Evolutionary conservation across 306 rosid species (phyloP).

Genomic region (Astragalus membranaceus): DNA sequence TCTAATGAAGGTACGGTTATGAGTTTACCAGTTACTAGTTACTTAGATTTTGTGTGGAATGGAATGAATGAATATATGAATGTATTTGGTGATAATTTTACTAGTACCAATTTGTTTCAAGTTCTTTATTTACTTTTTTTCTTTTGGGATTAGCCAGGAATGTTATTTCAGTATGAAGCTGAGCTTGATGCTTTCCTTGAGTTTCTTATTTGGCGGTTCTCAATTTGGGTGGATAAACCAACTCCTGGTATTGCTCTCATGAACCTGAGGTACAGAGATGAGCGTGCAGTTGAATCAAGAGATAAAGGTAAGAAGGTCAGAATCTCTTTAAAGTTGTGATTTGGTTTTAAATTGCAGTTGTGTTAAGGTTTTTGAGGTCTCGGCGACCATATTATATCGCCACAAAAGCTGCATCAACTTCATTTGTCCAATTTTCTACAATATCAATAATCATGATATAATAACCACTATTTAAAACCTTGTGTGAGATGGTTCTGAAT

Average conservation of each 20-base stretch:
- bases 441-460: too few relatives aligned
- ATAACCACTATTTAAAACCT: not conserved
- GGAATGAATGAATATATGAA: too few relatives aligned
- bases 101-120: conserved; percentile 10
- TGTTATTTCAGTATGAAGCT: conserved; percentile 98
- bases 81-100: not conserved
- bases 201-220: conserved; percentile 96
- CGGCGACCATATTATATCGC: too few relatives aligned
- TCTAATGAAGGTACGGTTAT: conserved; percentile 73
- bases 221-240: conserved; percentile 97
- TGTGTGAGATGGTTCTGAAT: too few relatives aligned
- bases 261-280: conserved; percentile 95
- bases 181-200: conserved; percentile 80
- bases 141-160: conserved; percentile 94
- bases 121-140: conserved; percentile 25
- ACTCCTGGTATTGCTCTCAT: conserved; percentile 94
- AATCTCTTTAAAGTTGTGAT: conserved; percentile 20
- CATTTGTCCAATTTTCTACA: too few relatives aligned
- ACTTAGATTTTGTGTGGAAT: not conserved
- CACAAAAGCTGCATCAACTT: too few relatives aligned
- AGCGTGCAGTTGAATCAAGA: conserved; percentile 66
- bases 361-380: too few relatives aligned
- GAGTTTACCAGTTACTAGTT: not conserved
- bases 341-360: not conserved
- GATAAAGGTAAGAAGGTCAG: conserved; percentile 59